These are phyloP conservation scores for Linnemannia hyalina DNA, from an alignment of 192 early-diverging fungal genomes.

Conservation along the genomic window DNA sequence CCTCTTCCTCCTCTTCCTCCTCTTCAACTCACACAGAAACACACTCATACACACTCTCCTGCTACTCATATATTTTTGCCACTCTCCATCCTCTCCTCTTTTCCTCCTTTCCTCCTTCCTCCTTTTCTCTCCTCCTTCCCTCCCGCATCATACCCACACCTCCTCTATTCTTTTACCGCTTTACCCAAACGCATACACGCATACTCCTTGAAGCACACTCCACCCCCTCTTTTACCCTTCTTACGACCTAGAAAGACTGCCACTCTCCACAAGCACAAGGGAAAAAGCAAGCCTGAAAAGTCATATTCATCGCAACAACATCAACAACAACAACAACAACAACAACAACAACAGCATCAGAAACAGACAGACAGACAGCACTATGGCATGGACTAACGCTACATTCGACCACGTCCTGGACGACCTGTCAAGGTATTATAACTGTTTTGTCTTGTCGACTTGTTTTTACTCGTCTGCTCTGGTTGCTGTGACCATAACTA, in stretches of 20 bases:
- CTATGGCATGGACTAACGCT: constrained; percentile 70
- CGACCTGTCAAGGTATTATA: constrained; percentile 85
- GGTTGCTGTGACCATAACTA: no score
- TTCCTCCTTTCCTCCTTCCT: no score
- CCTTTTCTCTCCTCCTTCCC: not conserved
- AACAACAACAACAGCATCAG: constrained; percentile 39
- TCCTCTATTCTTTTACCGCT: not conserved
- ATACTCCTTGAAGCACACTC: not conserved
- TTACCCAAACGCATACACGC: not conserved
- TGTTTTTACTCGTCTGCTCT: not conserved
- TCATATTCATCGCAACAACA: not conserved
- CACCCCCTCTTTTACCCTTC: not conserved
- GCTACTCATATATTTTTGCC: not conserved
- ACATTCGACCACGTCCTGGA: constrained; percentile 88
- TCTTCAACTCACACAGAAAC: not conserved
- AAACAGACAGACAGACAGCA: not conserved
- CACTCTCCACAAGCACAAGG: not conserved
- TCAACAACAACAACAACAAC: not conserved
- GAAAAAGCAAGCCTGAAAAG: not conserved
- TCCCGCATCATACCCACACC: not conserved
- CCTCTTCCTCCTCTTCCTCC: not conserved
- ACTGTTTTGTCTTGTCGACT: no score
- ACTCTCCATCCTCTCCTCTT: no score
- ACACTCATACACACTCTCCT: not conserved
- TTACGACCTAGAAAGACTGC: not conserved